Evolutionary conservation across 139 green algal species (phyloP), one percentile per base, ranked within the genome.

Genomic region (Picochlorum sp.): DNA sequence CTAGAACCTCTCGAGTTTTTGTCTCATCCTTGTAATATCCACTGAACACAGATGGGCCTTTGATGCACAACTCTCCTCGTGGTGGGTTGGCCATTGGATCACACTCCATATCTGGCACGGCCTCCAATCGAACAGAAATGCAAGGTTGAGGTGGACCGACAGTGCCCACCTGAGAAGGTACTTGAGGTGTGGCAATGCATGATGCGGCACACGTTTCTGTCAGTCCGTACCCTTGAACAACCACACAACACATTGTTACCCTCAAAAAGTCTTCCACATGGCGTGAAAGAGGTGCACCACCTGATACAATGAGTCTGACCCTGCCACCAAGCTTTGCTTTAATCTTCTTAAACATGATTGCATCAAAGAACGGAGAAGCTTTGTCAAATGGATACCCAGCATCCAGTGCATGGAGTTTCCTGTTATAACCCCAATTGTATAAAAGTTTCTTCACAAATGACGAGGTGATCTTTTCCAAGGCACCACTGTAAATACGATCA

Each of bases 21-120:
- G 75, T 58, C 54, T 82, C 77, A 4, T 64, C 73, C 85, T 97
- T 98, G 84, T 96, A 96, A 84, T 98, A 98, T 45, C 90, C 92
- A 0, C 34, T 76, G 79, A 97, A 98, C 13, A 91, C 56, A 24
- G 76, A 63, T n/a, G 82, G 68, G 14, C 89, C 89, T 2, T 77
- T 69, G 44, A 98, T 75, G 45, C 87, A 78, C 44, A 97, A 68
- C 73, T 90, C 78, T 4, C 72, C 73, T 1, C 78, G 58, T 2
- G 84, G 71, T 1, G 81, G 81, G 51, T 69, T 78, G 47, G 67
- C 72, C 23, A 85, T 65, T 15, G 91, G 83, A 57, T 92, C 80
- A 68, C 95, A 98, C 45, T 91, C 87, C 86, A 92, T 93, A 68
- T 94, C 85, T 2, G 87, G 89, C 32, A 97, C 87, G 0, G 77